Conservation (phyloP, 305 asterid genomes). For the Rubia tinctorum region DNA sequence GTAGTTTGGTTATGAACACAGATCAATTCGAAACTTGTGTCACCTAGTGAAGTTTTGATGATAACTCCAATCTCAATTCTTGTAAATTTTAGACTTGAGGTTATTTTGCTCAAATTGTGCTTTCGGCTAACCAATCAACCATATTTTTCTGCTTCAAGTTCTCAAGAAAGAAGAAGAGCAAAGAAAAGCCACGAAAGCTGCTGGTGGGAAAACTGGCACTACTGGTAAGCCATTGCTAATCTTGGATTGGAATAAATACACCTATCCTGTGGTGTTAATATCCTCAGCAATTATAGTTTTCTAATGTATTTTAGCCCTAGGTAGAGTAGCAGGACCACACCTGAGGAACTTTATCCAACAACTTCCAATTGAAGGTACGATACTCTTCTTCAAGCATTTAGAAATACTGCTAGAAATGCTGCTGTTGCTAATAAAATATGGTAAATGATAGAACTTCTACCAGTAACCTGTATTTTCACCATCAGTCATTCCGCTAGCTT, state of each 20-base stretch:
- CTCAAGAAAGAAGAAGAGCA: constrained; percentile 93
- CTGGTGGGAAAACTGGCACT: constrained; percentile 32
- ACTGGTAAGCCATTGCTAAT: constrained; percentile 41
- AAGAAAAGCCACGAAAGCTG: constrained; percentile 56
- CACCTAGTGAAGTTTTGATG: constrained; percentile 5
- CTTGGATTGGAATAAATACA: neutral
- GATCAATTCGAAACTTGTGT: neutral
- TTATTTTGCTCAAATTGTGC: constrained; percentile 4
- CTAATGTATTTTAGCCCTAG: constrained; percentile 28
- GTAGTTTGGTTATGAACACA: neutral
- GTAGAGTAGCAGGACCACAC: constrained; percentile 75
- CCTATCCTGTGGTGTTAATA: neutral
- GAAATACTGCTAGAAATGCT: neutral
- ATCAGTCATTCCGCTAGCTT: neutral
- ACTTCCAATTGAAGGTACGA: constrained; percentile 68
- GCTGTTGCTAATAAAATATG: neutral
- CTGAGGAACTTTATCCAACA: constrained; percentile 66
- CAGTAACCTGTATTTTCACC: neutral
- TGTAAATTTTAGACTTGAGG: neutral
- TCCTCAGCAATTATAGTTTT: constrained; percentile 12
- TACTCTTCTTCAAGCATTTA: constrained; percentile 12
- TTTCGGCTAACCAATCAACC: constrained; percentile 6
- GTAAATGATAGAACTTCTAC: neutral
- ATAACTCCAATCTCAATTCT: neutral
- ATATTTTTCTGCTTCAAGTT: constrained; percentile 37